phyloP scores from a whole-genome alignment of 495 filamentous ascomycete species.

The Aspergillus egyptiacus region DNA sequence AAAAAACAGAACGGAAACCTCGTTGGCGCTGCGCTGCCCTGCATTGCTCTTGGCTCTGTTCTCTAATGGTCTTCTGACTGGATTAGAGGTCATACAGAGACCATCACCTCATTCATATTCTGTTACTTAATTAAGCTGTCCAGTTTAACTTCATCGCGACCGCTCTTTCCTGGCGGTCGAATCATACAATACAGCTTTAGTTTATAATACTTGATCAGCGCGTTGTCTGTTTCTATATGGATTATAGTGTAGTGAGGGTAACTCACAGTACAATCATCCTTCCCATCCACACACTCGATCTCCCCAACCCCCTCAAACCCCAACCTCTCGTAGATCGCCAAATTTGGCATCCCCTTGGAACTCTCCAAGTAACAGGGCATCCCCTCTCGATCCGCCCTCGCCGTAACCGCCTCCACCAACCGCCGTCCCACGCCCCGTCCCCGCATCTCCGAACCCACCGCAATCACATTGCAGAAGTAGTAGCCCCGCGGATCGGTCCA shows the following conservation, averaged over 20 bases:
- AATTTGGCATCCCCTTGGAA: constrained; percentile 55
- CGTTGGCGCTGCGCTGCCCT: constrained; percentile 44
- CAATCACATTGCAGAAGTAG: constrained; percentile 66
- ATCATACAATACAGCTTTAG: constrained; percentile 30
- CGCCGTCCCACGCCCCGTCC: constrained; percentile 54
- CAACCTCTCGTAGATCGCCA: constrained; percentile 60
- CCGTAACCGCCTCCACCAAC: constrained; percentile 53
- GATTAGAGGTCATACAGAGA: too few relatives aligned
- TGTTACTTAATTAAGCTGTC: too few relatives aligned
- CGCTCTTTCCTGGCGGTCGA: constrained; percentile 21
- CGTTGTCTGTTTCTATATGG: background rate
- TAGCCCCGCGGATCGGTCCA: constrained; percentile 48
- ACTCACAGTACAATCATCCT: constrained; percentile 39
- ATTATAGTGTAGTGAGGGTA: background rate
- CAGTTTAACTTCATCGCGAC: background rate
- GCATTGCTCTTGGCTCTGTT: constrained; percentile 43
- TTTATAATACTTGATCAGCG: constrained; percentile 16
- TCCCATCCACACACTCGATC: constrained; percentile 56
- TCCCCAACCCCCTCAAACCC: constrained; percentile 56
- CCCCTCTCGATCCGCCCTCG: constrained; percentile 53
- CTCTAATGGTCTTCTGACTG: constrained; percentile 27
- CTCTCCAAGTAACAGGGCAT: constrained; percentile 61
- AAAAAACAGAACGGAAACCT: constrained; percentile 33
- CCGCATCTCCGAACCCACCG: constrained; percentile 53
- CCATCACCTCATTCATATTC: too few relatives aligned